phyloP scores from a whole-genome alignment of 1,139 yeast species.

The Nematodospora anomalae region DNA sequence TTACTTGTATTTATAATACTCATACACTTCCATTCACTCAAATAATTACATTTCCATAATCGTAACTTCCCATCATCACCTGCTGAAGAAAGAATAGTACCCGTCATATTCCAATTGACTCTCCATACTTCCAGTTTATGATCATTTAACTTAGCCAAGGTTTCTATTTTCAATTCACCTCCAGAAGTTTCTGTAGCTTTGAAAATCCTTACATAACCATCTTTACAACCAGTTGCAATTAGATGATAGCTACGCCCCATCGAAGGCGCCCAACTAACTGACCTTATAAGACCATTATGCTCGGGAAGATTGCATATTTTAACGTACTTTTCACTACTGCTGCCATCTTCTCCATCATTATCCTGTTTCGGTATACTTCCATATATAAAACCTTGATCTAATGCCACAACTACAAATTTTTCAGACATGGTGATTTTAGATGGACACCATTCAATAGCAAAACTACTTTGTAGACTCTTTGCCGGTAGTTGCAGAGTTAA shows the following conservation, averaged over 20 bases:
- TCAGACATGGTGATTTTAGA: conserved; percentile 74
- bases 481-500: conserved; percentile 63
- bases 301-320: conserved; percentile 57
- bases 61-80: conserved; percentile 95
- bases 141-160: conserved; percentile 52
- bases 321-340: conserved; percentile 20
- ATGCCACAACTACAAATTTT: conserved; percentile 78
- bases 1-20: conserved; percentile 77
- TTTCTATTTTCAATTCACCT: conserved; percentile 37
- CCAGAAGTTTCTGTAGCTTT: conserved; percentile 52
- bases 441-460: conserved; percentile 91
- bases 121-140: conserved; percentile 94
- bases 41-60: conserved; percentile 86
- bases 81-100: conserved; percentile 87
- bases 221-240: conserved; percentile 94
- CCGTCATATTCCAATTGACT: conserved; percentile 92
- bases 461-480: conserved; percentile 80
- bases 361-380: conserved; percentile 27
- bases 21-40: conserved; percentile 88
- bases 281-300: conserved; percentile 82
- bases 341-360: conserved; percentile 15
- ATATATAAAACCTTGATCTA: conserved; percentile 83
- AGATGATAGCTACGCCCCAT: conserved; percentile 89
- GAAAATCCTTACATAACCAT: conserved; percentile 86
- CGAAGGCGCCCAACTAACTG: conserved; percentile 96